A percentile compares a stretch with the other conserved stretches of the same genome.
These are phyloP conservation scores for Chrysanthemum seticuspe DNA, from an alignment of 129 eudicot species.

Conservation along the genomic window DNA sequence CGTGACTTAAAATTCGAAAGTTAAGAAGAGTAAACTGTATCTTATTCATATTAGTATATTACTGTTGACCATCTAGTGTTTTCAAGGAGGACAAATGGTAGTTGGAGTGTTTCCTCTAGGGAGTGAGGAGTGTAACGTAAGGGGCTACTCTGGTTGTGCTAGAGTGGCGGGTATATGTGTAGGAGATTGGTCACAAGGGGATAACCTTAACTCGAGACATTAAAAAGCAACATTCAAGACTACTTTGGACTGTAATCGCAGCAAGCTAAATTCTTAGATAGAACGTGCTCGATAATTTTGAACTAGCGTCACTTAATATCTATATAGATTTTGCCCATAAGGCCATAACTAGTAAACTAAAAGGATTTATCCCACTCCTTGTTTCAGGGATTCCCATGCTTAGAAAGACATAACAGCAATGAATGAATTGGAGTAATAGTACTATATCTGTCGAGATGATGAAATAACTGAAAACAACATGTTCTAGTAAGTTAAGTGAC, in stretches of 20 bases:
- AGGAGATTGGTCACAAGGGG: neutral
- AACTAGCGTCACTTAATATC: neutral
- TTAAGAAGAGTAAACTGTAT: neutral
- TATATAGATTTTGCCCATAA: too few species aligned
- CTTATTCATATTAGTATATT: conserved; percentile 1
- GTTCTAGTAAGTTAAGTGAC: too few species aligned
- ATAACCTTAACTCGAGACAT: neutral
- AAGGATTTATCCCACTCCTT: neutral
- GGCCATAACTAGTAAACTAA: neutral
- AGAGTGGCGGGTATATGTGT: neutral
- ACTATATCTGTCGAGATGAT: neutral
- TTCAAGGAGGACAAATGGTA: neutral
- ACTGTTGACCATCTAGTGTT: neutral
- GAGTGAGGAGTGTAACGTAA: neutral
- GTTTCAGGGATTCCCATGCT: neutral
- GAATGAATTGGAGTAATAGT: neutral
- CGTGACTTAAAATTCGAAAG: conserved; percentile 4
- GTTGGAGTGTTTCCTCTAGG: neutral
- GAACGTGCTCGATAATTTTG: neutral
- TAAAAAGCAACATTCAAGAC: neutral
- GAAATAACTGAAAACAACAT: too few species aligned
- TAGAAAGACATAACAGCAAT: neutral
- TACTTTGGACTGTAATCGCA: too few species aligned
- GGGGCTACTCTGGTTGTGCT: neutral
- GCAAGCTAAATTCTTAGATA: neutral